phyloP scores from a whole-genome alignment of 352 stramenopile genomes.

The Phytopythium litorale region DNA sequence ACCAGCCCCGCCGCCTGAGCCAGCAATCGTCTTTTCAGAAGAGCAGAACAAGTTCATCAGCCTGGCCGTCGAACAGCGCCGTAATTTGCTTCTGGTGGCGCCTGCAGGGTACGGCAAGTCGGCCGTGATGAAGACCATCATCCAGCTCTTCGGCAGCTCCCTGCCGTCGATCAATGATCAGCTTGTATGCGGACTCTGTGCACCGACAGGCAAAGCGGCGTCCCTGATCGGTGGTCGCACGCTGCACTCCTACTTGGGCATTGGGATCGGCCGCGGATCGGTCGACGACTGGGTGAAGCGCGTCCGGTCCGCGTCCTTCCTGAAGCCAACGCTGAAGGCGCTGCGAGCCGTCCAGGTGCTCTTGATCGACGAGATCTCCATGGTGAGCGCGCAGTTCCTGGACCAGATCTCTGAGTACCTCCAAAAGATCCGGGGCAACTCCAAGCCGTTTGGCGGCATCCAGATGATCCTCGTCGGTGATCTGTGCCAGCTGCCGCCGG shows the following conservation, averaged over 20 bases:
- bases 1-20: not conserved
- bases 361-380: slow-evolving; percentile 9
- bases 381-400: slow-evolving; percentile 12
- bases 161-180: slow-evolving; percentile 4
- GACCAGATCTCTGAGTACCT: slow-evolving; percentile 8
- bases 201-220: slow-evolving; percentile 8
- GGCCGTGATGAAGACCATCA: slow-evolving; percentile 10
- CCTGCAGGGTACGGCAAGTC: slow-evolving; percentile 9
- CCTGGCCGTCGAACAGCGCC: slow-evolving; percentile 5
- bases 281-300: slow-evolving; percentile 9
- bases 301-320: slow-evolving; percentile 3
- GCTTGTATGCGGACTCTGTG: slow-evolving; percentile 7
- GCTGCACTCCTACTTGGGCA: slow-evolving; percentile 7
- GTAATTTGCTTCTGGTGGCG: slow-evolving; percentile 8
- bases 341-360: slow-evolving; percentile 6
- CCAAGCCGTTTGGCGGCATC: slow-evolving; percentile 3
- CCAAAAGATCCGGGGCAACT: slow-evolving; percentile 5
- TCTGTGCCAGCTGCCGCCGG: slow-evolving; percentile 9
- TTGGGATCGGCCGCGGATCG: slow-evolving; percentile 6
- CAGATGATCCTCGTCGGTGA: slow-evolving; percentile 11
- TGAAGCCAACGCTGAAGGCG: slow-evolving; percentile 9
- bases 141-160: slow-evolving; percentile 5
- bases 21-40: slow-evolving; percentile 4
- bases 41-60: slow-evolving; percentile 9
- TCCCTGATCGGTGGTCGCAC: slow-evolving; percentile 6